Evolutionary conservation across 768 basidiomycete genomes (phyloP), one percentile per base, ranked within the genome.

Genomic region (Lentinus tigrinus): DNA sequence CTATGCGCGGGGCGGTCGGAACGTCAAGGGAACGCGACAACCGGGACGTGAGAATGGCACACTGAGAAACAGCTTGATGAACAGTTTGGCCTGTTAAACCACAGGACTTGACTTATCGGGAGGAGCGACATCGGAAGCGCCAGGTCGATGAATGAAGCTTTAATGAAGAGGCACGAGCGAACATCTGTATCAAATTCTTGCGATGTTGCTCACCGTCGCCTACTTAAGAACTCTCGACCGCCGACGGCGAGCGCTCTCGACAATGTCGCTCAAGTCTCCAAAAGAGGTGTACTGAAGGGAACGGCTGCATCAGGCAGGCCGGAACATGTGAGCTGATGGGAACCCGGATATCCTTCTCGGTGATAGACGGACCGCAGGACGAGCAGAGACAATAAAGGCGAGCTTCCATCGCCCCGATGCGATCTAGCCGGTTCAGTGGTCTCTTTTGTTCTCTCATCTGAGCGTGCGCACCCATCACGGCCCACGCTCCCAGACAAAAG

Each of bases 51-150:
- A 31, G 31, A 31, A 31, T 31, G 6, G 31, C 31, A 11, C 11
- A 31, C 31, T 6, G 31, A 7, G 31, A 6, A 31, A 31, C 31
- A 31, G 31, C 31, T 31, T 31, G 31, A 31, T 31, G 31, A 31
- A 31, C 31, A 31, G 31, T 11, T 11, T 14, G 13, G 6, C 43
- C 10, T 21, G 6, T 14, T 44, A 47, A 59, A 59, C 58, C 21
- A 59, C 58, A 59, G 58, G 37, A 54, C 47, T 50, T 59, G 52
- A 54, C 52, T 59, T 26, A 48, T 59, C 21, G 4, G 58, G 58
- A 40, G 24, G 42, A 2, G 27, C 13, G 40, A 39, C 16, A 17
- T 3, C 16, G 17, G 17, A 52, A 14, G 28, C 31, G 34, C 34
- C 14, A 5, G n/a, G 23, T 4, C 26, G 23, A 17, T 21, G 17